Percentiles rank a stretch among this genome's conserved stretches.
Conservation (phyloP, 129 eudicot species). For the Deinandra increscens region DNA sequence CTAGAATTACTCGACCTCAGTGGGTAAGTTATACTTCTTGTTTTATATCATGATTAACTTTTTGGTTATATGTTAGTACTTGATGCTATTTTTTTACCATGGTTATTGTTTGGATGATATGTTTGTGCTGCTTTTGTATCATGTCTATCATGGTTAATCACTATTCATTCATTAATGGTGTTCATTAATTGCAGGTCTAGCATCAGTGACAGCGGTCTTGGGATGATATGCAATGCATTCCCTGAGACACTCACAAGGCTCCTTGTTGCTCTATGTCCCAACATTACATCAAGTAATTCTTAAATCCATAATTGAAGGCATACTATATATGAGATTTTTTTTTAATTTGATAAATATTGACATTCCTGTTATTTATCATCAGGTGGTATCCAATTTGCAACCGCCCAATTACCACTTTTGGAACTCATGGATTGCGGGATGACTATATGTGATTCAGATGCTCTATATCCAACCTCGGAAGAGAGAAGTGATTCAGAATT, state of each 20-base stretch:
- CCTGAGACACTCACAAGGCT: constrained; percentile 74
- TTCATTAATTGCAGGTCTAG: constrained; percentile 66
- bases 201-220: constrained; percentile 94
- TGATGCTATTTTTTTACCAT: background rate
- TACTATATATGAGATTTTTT: background rate
- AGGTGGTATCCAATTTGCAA: constrained; percentile 98
- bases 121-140: background rate
- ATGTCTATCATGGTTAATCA: background rate
- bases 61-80: background rate
- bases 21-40: constrained; percentile 58
- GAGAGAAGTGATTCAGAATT: constrained; percentile 34
- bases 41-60: background rate
- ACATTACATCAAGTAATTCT: constrained; percentile 84
- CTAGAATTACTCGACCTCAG: constrained; percentile 93
- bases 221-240: constrained; percentile 93
- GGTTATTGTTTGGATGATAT: background rate
- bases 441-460: constrained; percentile 71
- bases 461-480: constrained; percentile 26
- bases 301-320: background rate
- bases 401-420: constrained; percentile 85
- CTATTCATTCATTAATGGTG: constrained; percentile 7
- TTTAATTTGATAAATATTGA: background rate
- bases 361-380: constrained; percentile 4
- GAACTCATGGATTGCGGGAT: constrained; percentile 99
- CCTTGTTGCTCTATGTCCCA: constrained; percentile 87